phyloP scores from a whole-genome alignment of 225 moss, liverwort and hornwort species.

The Bryoerythrophyllum caledonicum region DNA sequence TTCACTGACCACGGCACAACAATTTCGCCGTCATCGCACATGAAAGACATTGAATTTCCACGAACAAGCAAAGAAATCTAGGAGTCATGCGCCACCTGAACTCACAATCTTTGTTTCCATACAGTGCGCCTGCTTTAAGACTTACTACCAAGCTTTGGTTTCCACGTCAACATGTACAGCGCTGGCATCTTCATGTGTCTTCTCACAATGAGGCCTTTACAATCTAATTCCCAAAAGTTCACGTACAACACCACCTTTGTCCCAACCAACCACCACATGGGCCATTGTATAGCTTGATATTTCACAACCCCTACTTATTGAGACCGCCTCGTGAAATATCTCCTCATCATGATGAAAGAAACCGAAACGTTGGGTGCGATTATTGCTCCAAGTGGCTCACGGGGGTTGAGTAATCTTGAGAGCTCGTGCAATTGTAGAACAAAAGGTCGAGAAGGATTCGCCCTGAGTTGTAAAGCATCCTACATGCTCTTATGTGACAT shows the following conservation, averaged over 20 bases:
- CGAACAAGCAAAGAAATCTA: not conserved
- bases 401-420: not conserved
- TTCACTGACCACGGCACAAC: not conserved
- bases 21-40: not conserved
- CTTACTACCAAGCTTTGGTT: not conserved
- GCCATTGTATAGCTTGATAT: not conserved
- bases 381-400: not conserved
- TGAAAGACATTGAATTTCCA: not conserved
- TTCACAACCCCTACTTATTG: not conserved
- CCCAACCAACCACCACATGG: not conserved
- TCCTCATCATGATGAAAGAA: not conserved
- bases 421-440: not conserved
- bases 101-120: slow-evolving; percentile 8
- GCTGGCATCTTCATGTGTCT: not conserved
- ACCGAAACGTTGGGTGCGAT: not conserved
- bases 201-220: not conserved
- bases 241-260: not conserved
- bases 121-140: not conserved
- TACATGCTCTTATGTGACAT: not conserved
- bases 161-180: not conserved
- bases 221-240: not conserved
- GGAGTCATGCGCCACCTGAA: not conserved
- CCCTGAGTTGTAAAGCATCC: not conserved
- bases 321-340: not conserved
- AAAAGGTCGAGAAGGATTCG: not conserved